phyloP scores from a whole-genome alignment of 208 protist genomes.

The Wallacemonas collosoma region DNA sequence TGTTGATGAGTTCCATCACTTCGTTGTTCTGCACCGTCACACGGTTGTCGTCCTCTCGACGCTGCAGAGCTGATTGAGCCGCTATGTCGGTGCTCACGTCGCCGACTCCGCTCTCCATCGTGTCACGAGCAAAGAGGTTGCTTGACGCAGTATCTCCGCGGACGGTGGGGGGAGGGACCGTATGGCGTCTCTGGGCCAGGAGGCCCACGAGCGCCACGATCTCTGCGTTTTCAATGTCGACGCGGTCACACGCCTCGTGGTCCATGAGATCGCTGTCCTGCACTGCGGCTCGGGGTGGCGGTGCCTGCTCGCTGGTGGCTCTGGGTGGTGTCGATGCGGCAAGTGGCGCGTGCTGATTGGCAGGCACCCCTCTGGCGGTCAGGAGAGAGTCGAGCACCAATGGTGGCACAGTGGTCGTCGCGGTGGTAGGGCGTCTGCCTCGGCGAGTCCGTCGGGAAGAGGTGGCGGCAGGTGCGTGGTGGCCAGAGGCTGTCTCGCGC shows the following conservation, averaged over 20 bases:
- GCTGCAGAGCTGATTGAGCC: not conserved
- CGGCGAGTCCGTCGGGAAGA: not conserved
- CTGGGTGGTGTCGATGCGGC: not conserved
- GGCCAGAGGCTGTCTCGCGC: too few species aligned
- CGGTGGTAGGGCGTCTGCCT: not conserved
- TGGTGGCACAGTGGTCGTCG: not conserved
- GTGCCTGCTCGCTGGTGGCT: not conserved
- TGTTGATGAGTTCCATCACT: not conserved
- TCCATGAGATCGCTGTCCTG: not conserved
- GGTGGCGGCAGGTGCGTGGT: too few species aligned
- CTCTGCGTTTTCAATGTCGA: conserved; percentile 2
- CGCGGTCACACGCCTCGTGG: not conserved
- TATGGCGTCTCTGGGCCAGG: not conserved
- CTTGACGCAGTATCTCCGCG: too few species aligned
- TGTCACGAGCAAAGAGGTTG: too few species aligned
- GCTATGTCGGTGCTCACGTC: too few species aligned
- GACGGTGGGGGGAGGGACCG: not conserved
- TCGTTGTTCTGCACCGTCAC: not conserved
- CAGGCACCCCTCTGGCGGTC: not conserved
- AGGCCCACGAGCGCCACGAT: not conserved
- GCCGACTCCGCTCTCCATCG: too few species aligned
- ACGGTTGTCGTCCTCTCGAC: not conserved
- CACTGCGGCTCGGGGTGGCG: not conserved
- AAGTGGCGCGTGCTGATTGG: conserved; percentile 1
- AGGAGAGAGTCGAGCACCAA: not conserved